Evolutionary conservation across 495 filamentous ascomycete species (phyloP).

Genomic region (Chaetomium fimeti): DNA sequence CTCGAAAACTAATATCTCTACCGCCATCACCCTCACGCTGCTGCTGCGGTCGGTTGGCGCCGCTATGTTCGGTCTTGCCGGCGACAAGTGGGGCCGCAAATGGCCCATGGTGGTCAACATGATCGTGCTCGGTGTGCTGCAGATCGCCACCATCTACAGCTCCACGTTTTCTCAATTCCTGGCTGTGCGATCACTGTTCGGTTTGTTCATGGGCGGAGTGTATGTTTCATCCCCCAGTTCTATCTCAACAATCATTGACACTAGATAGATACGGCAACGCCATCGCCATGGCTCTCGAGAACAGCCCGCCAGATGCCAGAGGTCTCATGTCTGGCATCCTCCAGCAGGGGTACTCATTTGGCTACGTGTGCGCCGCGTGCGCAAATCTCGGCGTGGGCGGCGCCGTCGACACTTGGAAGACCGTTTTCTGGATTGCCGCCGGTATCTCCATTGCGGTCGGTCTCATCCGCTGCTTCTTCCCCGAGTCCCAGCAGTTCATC

Average conservation of each 20-base stretch:
- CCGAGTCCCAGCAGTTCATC: conserved; percentile 68
- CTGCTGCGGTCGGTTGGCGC: conserved; percentile 70
- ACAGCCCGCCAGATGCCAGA: conserved; percentile 66
- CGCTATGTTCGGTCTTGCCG: conserved; percentile 66
- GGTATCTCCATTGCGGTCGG: conserved; percentile 64
- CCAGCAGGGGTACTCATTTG: conserved; percentile 74
- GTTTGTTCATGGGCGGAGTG: conserved; percentile 81
- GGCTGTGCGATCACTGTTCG: conserved; percentile 67
- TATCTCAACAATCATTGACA: background rate
- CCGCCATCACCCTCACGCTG: conserved; percentile 72
- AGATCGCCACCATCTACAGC: conserved; percentile 72
- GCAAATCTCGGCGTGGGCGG: conserved; percentile 66
- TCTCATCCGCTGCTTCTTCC: conserved; percentile 62
- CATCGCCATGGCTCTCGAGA: conserved; percentile 77
- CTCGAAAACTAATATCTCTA: conserved; percentile 66
- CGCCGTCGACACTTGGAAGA: conserved; percentile 58
- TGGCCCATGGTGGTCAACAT: conserved; percentile 78
- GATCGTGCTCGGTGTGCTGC: conserved; percentile 59
- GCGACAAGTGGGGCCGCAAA: conserved; percentile 74
- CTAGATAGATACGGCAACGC: conserved; percentile 62
- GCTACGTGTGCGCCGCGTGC: conserved; percentile 70
- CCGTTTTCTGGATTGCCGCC: conserved; percentile 57
- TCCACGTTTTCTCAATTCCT: conserved; percentile 65
- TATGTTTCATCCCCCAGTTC: conserved; percentile 15
- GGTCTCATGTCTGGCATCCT: conserved; percentile 76